These are phyloP conservation scores for Zasmidium cellare DNA, from an alignment of 2,329 filamentous ascomycete species.

Conservation along the genomic window DNA sequence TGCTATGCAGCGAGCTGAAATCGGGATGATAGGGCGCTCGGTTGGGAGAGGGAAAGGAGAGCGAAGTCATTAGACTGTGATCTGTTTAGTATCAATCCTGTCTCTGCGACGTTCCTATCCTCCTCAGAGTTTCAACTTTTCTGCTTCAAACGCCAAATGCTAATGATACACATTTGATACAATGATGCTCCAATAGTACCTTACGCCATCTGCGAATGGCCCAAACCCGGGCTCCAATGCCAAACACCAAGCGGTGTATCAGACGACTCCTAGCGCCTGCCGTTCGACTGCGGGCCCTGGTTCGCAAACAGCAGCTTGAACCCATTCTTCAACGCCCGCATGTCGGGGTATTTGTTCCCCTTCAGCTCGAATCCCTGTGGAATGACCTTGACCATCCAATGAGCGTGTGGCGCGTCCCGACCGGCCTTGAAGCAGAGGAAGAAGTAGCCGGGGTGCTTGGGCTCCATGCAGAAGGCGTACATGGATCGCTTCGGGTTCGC, in stretches of 20 bases:
- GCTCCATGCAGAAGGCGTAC: constrained; percentile 94
- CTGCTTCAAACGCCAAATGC: background rate
- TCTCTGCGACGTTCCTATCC: background rate
- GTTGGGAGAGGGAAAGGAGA: too few relatives aligned
- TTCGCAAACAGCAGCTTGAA: constrained; percentile 80
- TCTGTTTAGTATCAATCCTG: background rate
- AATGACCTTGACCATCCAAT: constrained; percentile 85
- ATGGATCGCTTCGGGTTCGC: constrained; percentile 92
- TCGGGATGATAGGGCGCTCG: too few relatives aligned
- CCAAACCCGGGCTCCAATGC: background rate
- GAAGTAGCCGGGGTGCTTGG: constrained; percentile 91
- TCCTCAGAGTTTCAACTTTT: background rate
- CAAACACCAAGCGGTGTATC: background rate
- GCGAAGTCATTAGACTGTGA: background rate
- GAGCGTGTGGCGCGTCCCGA: constrained; percentile 68
- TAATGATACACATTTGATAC: background rate
- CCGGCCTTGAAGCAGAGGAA: constrained; percentile 95
- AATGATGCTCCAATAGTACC: background rate
- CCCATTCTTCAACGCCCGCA: constrained; percentile 92
- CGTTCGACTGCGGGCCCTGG: constrained; percentile 26
- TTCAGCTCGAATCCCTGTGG: constrained; percentile 91
- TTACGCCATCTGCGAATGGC: background rate
- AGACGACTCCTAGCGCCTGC: constrained; percentile 11
- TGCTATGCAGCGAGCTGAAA: background rate
- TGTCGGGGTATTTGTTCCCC: constrained; percentile 87